A percentile compares a stretch with the other conserved stretches of the same genome.
Evolutionary conservation across 2,329 filamentous ascomycete genomes (phyloP).

Genomic region (Sarocladium brachiariae): DNA sequence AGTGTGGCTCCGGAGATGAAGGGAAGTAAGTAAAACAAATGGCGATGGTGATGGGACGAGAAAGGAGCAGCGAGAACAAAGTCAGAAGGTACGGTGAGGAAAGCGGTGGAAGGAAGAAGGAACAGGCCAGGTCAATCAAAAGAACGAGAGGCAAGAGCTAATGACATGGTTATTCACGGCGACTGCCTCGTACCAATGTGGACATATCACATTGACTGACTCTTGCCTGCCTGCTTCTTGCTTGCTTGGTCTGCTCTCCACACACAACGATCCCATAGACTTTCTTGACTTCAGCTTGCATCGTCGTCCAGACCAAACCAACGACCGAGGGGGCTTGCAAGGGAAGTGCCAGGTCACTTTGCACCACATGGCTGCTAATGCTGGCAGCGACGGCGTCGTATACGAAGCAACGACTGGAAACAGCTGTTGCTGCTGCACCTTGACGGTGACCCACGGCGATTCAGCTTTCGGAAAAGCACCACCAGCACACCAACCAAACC

Average conservation of each 20-base stretch:
- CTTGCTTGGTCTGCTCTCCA: not conserved
- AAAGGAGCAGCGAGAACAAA: not conserved
- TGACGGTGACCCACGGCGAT: not conserved
- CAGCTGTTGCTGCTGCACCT: conserved; percentile 5
- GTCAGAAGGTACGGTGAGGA: not conserved
- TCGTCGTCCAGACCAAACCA: not conserved
- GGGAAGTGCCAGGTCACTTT: not conserved
- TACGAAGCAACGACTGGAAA: not conserved
- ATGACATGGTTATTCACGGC: not conserved
- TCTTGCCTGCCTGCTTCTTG: not conserved
- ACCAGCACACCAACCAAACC: too few species aligned
- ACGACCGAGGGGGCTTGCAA: not conserved
- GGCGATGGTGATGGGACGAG: not conserved
- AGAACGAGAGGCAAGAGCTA: not conserved
- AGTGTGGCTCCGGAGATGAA: too few species aligned
- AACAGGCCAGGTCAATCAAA: too few species aligned
- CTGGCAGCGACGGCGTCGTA: not conserved
- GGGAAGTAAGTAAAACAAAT: not conserved
- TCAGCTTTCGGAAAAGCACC: too few species aligned
- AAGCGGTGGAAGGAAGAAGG: not conserved
- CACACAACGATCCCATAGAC: too few species aligned
- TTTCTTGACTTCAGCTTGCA: not conserved
- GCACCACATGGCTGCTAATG: not conserved
- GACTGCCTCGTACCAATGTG: not conserved
- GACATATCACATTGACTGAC: not conserved